Base-by-base conservation (phyloP, 176 grass and related monocot species). In the Zizania latifolia region DNA sequence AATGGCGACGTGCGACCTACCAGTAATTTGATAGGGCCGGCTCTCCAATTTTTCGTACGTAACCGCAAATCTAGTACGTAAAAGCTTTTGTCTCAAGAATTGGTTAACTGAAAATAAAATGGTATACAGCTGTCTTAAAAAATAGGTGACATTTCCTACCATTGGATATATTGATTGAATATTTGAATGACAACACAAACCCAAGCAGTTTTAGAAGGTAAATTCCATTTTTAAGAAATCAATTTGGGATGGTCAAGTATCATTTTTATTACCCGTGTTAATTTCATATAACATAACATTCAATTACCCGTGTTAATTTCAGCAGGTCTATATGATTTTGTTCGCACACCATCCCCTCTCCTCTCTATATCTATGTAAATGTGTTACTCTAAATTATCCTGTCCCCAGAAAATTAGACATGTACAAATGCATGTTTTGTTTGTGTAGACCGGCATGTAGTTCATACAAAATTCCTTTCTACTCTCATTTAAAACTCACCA, bases 401-500 rank as follows among this genome's bases (percentile, higher is more conserved):
- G 60, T n/a, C 36, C 84, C 45, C 45, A 38, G 64, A 57, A 54
- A n/a, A n/a, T n/a, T 36, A 70, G 58, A 58, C 79, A 39, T 34
- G 17, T 56, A 30, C 40, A 31, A 41, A 23, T 65, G 30, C 55
- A 32, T 77, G 73, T 14, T 84, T 29, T 62, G 55, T 40, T 70
- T 77, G 73, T 74, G 73, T 55, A 51, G 19, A n/a, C n/a, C n/a
- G n/a, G n/a, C n/a, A 32, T 51, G 34, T 22, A 32, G 46, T 1
- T 53, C n/a, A 36, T 78, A 50, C 71, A 12, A n/a, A n/a, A 55
- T 54, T 54, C 57, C 39, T 23, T 15, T 8, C 28, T 30, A 4
- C 8, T 75, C 33, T 39, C 69, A 34, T 80, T 76, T 46, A 45
- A 84, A 76, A 68, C 70, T 57, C 63, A 83, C 56, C 79, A 89